Percentiles rank a stretch among this genome's conserved stretches.
Evolutionary conservation across 768 basidiomycete genomes (phyloP).

Genomic region (Kwoniella shandongensis): DNA sequence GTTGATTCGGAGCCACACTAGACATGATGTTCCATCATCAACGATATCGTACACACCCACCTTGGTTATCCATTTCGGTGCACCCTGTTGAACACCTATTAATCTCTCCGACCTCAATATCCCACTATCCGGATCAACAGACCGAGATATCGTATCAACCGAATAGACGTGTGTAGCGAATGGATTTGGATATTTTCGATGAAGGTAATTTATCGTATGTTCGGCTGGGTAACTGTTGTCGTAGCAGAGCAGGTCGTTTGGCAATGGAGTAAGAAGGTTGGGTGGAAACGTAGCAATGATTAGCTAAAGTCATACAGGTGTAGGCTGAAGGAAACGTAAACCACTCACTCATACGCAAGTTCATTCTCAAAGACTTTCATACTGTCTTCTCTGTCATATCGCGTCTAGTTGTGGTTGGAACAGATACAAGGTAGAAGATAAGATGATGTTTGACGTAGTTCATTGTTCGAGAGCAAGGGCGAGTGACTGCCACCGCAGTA

Average conservation of each 20-base stretch:
- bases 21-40: no score
- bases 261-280: no score
- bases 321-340: background rate
- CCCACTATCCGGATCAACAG: slow-evolving; percentile 77
- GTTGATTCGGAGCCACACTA: no score
- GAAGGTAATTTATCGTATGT: slow-evolving; percentile 88
- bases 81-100: slow-evolving; percentile 88
- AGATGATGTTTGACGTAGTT: slow-evolving; percentile 4
- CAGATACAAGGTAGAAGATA: background rate
- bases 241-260: background rate
- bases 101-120: slow-evolving; percentile 83
- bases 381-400: background rate
- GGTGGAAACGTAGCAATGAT: no score
- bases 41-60: slow-evolving; percentile 57
- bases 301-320: no score
- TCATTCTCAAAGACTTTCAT: slow-evolving; percentile 44
- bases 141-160: slow-evolving; percentile 68
- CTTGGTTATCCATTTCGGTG: slow-evolving; percentile 89
- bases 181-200: slow-evolving; percentile 94
- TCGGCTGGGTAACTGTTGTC: slow-evolving; percentile 75
- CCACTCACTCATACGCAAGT: slow-evolving; percentile 38
- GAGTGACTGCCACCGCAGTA: background rate
- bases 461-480: background rate
- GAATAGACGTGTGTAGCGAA: slow-evolving; percentile 48
- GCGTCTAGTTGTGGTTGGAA: background rate